Conservation (phyloP, 2,329 filamentous ascomycete species). For the Aureobasidium namibiae region DNA sequence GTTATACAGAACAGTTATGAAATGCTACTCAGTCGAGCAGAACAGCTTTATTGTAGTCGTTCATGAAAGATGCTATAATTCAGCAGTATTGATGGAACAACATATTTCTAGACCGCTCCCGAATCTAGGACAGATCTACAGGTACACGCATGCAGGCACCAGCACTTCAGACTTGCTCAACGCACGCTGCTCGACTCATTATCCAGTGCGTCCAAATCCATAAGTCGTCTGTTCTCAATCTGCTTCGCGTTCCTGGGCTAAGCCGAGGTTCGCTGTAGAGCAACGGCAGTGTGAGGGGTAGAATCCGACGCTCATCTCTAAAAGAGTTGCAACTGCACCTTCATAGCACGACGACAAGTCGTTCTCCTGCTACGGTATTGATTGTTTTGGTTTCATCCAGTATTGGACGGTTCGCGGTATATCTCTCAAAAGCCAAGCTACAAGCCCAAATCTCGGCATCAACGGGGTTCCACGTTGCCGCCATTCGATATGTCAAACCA, state of each 20-base stretch:
- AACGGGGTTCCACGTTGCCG: conserved; percentile 8
- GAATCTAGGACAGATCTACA: neutral
- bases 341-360: neutral
- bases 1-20: neutral
- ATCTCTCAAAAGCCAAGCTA: neutral
- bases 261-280: neutral
- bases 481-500: conserved; percentile 8
- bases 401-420: conserved; percentile 5
- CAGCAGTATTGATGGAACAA: neutral
- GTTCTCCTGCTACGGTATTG: conserved; percentile 1
- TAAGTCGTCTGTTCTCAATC: neutral
- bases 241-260: neutral
- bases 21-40: neutral
- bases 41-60: neutral
- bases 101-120: neutral
- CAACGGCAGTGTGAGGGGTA: neutral
- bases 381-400: conserved; percentile 1
- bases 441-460: neutral
- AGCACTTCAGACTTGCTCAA: neutral
- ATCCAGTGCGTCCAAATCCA: neutral
- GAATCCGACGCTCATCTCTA: neutral
- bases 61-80: neutral
- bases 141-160: neutral
- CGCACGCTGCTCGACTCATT: neutral
- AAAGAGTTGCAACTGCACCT: neutral